These are phyloP conservation scores for Helianthus annuus DNA, from an alignment of 129 eudicot genomes.

Conservation along the genomic window DNA sequence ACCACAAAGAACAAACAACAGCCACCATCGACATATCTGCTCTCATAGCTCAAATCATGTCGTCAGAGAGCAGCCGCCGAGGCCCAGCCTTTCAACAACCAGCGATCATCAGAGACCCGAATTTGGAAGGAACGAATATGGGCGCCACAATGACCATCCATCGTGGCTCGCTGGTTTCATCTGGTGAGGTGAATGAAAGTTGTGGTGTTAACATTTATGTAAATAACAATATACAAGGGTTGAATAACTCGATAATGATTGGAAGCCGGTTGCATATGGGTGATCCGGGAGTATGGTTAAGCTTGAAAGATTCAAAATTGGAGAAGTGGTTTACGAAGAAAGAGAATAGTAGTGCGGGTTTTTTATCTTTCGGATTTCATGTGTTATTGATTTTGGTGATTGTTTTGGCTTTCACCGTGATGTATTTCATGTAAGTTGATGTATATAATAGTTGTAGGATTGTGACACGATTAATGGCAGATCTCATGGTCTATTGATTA, in stretches of 20 bases:
- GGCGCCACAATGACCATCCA: slow-evolving; percentile 58
- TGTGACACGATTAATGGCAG: background rate
- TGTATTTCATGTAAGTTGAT: slow-evolving; percentile 27
- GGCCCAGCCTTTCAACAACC: slow-evolving; percentile 22
- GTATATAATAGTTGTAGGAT: background rate
- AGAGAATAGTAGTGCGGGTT: background rate
- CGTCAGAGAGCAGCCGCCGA: slow-evolving; percentile 30
- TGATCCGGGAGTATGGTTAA: slow-evolving; percentile 61
- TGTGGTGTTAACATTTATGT: slow-evolving; percentile 65
- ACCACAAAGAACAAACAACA: slow-evolving; percentile 37
- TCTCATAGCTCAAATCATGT: slow-evolving; percentile 33
- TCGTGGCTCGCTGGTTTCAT: slow-evolving; percentile 22
- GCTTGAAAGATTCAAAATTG: slow-evolving; percentile 38
- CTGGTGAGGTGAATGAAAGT: slow-evolving; percentile 42
- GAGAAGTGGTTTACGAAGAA: slow-evolving; percentile 40
- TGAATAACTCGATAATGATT: slow-evolving; percentile 66
- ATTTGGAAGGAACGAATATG: slow-evolving; percentile 45
- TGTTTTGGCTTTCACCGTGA: slow-evolving; percentile 23
- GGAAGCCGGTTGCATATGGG: slow-evolving; percentile 67
- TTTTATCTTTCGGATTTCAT: slow-evolving; percentile 15
- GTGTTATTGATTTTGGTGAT: slow-evolving; percentile 21
- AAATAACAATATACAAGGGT: slow-evolving; percentile 66
- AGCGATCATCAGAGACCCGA: slow-evolving; percentile 36
- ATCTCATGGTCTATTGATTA: background rate
- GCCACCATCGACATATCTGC: slow-evolving; percentile 29